These are phyloP conservation scores for Talaromyces sp. DNA, from an alignment of 2,329 filamentous ascomycete genomes.

Conservation along the genomic window DNA sequence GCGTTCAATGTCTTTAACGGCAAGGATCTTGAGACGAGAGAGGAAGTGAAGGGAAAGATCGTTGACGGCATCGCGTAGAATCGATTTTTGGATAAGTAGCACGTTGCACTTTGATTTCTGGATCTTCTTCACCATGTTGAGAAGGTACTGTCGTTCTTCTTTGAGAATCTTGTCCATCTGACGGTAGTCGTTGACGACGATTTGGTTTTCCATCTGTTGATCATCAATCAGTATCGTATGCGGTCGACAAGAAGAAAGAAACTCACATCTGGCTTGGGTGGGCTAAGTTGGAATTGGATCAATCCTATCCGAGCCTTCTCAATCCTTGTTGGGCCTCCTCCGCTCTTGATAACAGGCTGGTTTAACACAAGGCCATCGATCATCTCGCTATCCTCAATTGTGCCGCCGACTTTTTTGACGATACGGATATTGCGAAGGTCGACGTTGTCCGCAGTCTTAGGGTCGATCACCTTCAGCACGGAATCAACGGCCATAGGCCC, in stretches of 20 bases:
- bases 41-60: slow-evolving; percentile 96
- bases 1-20: slow-evolving; percentile 95
- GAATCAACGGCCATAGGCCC: slow-evolving; percentile 98
- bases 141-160: slow-evolving; percentile 94
- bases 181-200: slow-evolving; percentile 97
- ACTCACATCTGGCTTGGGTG: slow-evolving; percentile 89
- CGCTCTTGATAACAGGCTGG: slow-evolving; percentile 89
- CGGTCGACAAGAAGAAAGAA: not conserved
- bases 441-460: slow-evolving; percentile 93
- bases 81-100: slow-evolving; percentile 96
- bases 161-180: slow-evolving; percentile 99
- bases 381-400: slow-evolving; percentile 97
- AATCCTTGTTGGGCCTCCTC: slow-evolving; percentile 83
- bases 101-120: slow-evolving; percentile 99
- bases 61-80: slow-evolving; percentile 95
- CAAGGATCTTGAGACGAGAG: slow-evolving; percentile 91
- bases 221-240: slow-evolving; percentile 16
- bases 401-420: slow-evolving; percentile 95
- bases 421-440: slow-evolving; percentile 95
- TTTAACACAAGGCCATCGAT: slow-evolving; percentile 90
- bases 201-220: slow-evolving; percentile 92
- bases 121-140: slow-evolving; percentile 99
- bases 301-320: slow-evolving; percentile 96
- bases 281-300: slow-evolving; percentile 98
- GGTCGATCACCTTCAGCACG: slow-evolving; percentile 90